Base-by-base conservation (phyloP, 2,329 filamentous ascomycete genomes). In the Aspergillus novofumigatus region DNA sequence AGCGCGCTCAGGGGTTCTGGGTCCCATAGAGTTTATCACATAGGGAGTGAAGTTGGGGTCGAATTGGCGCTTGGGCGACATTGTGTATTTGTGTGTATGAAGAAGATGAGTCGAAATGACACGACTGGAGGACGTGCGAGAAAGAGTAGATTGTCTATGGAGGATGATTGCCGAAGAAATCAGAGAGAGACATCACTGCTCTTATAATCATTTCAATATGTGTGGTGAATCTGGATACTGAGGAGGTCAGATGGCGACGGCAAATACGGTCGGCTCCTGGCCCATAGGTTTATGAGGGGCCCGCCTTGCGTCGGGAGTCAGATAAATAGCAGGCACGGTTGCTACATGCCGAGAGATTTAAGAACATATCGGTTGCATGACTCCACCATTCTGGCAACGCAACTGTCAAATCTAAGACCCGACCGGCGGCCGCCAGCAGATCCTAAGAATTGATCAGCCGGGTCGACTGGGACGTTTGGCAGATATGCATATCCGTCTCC, bases 1-100 rank as follows among this genome's bases (percentile, higher is more conserved):
- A 66, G 85, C 82, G 59, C 89, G 81, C 57, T 86, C 83, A 53
- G 81, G 78, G 11, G 85, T 85, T 66, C 89, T 85, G 66, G 88
- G 86, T 53, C 87, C 85, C 80, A 91, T 91, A 65, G 86, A 81
- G 62, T 89, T 83, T 70, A 92, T 80, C 75, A 91, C 88, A 72
- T 86, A 82, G 65, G 86, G 76, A 55, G 89, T 92, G 79, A 92
- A 92, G 76, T 82, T 83, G 65, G 89, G 89, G 73, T 93, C 89
- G 78, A 69, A 71, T 44, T 65, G 68, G 57, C 57, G 29, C 51
- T 58, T 55, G 51, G 62, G 50, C 47, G 63, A 62, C 63, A 65
- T 65, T 35, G 42, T 65, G 62, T 29, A 42, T 32, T 21, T 26
- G 38, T 53, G 48, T 45, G 26, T 25, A n/a, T 57, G 25, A 52